Evolutionary conservation across 768 basidiomycete species (phyloP).

Genomic region (Agaricus blazei): DNA sequence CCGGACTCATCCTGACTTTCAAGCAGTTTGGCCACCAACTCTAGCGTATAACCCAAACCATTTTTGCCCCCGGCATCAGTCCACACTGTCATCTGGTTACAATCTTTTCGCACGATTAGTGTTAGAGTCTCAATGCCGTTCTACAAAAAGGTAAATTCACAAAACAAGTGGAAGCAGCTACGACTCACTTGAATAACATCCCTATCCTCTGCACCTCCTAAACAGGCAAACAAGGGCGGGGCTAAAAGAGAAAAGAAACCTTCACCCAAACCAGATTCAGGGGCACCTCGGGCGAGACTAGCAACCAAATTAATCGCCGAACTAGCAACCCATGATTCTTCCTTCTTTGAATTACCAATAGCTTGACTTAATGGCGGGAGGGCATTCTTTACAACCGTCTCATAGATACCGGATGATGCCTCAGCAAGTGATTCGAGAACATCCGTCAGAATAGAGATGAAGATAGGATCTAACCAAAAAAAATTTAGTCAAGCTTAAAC

Average conservation of each 20-base stretch:
- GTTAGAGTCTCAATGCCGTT: slow-evolving; percentile 83
- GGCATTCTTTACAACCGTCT: slow-evolving; percentile 65
- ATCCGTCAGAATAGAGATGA: slow-evolving; percentile 81
- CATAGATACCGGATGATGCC: slow-evolving; percentile 59
- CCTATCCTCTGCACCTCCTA: slow-evolving; percentile 74
- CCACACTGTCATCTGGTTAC: slow-evolving; percentile 77
- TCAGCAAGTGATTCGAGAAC: slow-evolving; percentile 67
- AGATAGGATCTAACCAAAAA: slow-evolving; percentile 64
- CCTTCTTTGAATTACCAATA: slow-evolving; percentile 49
- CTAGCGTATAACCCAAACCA: slow-evolving; percentile 73
- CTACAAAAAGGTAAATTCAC: slow-evolving; percentile 30
- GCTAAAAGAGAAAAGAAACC: slow-evolving; percentile 78
- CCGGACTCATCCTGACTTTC: slow-evolving; percentile 84
- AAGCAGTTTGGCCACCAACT: slow-evolving; percentile 73
- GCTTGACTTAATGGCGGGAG: slow-evolving; percentile 69
- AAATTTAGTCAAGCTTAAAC: background rate
- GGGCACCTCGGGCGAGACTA: slow-evolving; percentile 65
- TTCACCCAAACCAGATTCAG: slow-evolving; percentile 61
- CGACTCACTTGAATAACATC: slow-evolving; percentile 68
- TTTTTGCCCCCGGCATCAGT: slow-evolving; percentile 56
- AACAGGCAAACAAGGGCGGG: slow-evolving; percentile 65
- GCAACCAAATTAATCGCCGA: slow-evolving; percentile 81
- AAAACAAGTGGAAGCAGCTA: slow-evolving; percentile 1
- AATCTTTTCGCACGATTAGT: slow-evolving; percentile 81
- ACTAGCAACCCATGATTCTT: slow-evolving; percentile 71